Evolutionary conservation across 768 basidiomycete species (phyloP).

Genomic region (Termitomyces sp.): DNA sequence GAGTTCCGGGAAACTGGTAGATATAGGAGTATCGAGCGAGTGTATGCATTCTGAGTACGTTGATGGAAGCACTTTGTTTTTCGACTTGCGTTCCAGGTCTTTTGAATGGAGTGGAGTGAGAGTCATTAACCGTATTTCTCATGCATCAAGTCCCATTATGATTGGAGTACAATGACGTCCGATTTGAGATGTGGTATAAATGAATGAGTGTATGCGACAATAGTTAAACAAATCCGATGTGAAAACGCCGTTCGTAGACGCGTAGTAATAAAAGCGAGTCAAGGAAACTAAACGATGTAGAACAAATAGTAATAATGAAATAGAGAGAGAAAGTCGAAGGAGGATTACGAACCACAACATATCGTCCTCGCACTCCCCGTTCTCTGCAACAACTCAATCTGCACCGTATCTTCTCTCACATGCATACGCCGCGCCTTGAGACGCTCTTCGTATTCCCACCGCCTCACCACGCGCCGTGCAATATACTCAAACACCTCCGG

Average conservation of each 20-base stretch:
- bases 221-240: neutral
- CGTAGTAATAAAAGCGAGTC: neutral
- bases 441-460: conserved; percentile 69
- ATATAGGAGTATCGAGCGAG: too few relatives aligned
- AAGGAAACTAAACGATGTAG: neutral
- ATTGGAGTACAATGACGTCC: too few relatives aligned
- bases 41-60: too few relatives aligned
- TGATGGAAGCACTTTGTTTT: too few relatives aligned
- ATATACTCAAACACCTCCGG: conserved; percentile 76
- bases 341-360: conserved; percentile 17
- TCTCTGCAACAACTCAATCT: conserved; percentile 23
- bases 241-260: neutral
- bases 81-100: too few relatives aligned
- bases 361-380: neutral
- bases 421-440: conserved; percentile 45
- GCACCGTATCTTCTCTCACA: conserved; percentile 40
- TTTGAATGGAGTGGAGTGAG: too few relatives aligned
- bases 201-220: neutral
- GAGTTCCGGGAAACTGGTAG: too few relatives aligned
- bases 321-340: neutral
- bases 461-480: conserved; percentile 54
- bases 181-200: neutral
- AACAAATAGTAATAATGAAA: neutral
- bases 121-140: too few relatives aligned
- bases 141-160: too few relatives aligned